Conservation (phyloP, 2,329 filamentous ascomycete species). For the Sporothrix sp. region DNA sequence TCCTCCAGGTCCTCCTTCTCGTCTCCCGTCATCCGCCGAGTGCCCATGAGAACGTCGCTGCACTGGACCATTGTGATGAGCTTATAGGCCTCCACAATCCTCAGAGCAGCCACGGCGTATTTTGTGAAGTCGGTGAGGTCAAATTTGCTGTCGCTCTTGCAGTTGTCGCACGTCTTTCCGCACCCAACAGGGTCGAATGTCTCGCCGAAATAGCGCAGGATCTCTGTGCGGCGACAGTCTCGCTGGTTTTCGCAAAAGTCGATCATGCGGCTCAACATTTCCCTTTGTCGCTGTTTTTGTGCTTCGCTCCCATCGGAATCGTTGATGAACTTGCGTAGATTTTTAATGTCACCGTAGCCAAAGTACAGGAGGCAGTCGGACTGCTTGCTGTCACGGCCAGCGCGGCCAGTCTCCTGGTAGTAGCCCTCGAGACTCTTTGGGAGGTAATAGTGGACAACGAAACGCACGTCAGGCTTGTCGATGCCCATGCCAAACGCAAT, state of each 20-base stretch:
- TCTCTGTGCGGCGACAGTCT: constrained; percentile 79
- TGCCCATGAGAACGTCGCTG: constrained; percentile 74
- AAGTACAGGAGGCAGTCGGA: constrained; percentile 92
- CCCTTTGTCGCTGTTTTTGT: constrained; percentile 73
- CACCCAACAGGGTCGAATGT: constrained; percentile 65
- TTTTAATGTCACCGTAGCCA: constrained; percentile 63
- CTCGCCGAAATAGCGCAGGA: constrained; percentile 92
- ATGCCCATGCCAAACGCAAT: constrained; percentile 99
- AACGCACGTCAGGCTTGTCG: constrained; percentile 92
- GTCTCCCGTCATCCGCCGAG: constrained; percentile 36
- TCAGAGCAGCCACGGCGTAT: constrained; percentile 61
- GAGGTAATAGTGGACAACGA: constrained; percentile 86
- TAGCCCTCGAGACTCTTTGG: constrained; percentile 96
- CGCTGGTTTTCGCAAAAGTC: constrained; percentile 82
- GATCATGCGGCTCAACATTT: constrained; percentile 77
- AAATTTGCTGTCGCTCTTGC: constrained; percentile 60
- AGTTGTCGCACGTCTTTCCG: constrained; percentile 76
- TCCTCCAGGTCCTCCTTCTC: constrained; percentile 23
- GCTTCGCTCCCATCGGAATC: constrained; percentile 64
- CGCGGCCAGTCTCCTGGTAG: constrained; percentile 94
- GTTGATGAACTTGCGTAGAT: constrained; percentile 70
- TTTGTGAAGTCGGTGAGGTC: constrained; percentile 67
- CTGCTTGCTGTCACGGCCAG: constrained; percentile 77
- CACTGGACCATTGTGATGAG: constrained; percentile 69
- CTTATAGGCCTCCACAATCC: constrained; percentile 51